These are phyloP conservation scores for Papilionanthe hybrid DNA, from an alignment of 116 monocot genomes.

Conservation along the genomic window DNA sequence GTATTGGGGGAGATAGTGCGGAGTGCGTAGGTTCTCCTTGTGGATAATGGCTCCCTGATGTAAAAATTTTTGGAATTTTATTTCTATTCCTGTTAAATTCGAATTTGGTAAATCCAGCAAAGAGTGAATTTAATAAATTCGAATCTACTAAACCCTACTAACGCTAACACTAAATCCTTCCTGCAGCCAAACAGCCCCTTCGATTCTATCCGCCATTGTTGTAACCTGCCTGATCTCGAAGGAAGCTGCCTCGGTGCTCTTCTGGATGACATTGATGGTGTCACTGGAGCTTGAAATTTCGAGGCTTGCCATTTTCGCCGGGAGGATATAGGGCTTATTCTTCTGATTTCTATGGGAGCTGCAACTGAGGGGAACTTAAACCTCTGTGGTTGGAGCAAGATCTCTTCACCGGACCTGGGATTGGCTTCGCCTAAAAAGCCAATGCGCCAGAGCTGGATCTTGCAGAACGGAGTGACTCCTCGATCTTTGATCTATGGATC, in stretches of 20 bases:
- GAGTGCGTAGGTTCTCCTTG: too few species aligned
- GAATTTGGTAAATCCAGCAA: too few species aligned
- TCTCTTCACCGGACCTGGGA: not conserved
- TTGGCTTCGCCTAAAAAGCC: conserved; percentile 8
- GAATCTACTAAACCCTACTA: too few species aligned
- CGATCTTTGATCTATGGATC: conserved; percentile 45
- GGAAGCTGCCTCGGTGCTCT: not conserved
- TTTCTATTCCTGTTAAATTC: too few species aligned
- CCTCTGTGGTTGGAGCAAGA: not conserved
- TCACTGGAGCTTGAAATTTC: not conserved
- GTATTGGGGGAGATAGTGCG: too few species aligned
- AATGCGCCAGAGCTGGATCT: conserved; percentile 5
- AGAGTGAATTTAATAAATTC: too few species aligned
- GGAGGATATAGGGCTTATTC: not conserved
- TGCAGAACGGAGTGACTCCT: conserved; percentile 23
- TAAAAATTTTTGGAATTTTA: too few species aligned
- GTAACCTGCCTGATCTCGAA: not conserved
- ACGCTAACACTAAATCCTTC: too few species aligned
- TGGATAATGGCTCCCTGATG: too few species aligned
- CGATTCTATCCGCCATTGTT: not conserved
- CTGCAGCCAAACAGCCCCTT: not conserved
- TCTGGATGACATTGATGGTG: not conserved
- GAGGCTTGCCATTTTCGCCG: not conserved
- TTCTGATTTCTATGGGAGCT: not conserved
- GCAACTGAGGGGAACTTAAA: not conserved